Conservation (phyloP, 2,329 filamentous ascomycete species). For the Coniochaeta hoffmannii region DNA sequence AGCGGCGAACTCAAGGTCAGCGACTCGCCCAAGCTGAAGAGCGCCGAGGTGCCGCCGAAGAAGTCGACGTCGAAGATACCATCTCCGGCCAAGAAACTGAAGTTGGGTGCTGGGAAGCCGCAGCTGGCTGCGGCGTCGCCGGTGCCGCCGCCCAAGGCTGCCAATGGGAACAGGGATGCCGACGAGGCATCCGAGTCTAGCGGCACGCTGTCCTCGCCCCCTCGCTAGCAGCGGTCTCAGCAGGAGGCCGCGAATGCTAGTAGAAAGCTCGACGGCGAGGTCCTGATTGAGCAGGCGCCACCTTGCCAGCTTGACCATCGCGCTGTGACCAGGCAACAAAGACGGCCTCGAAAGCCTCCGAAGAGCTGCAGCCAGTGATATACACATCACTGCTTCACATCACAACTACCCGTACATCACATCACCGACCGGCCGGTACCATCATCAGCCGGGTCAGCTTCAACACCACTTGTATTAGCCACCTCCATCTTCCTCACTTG, state of each 20-base stretch:
- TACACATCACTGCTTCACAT: constrained; percentile 1
- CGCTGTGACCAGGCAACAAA: no score
- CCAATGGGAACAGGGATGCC: constrained; percentile 36
- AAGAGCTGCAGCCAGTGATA: neutral
- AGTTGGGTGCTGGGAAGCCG: constrained; percentile 33
- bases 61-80: constrained; percentile 32
- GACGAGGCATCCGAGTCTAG: constrained; percentile 51
- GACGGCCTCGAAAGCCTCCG: neutral
- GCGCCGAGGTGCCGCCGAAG: constrained; percentile 33
- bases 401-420: neutral
- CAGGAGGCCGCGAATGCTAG: no score
- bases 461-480: neutral
- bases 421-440: neutral
- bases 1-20: constrained; percentile 39
- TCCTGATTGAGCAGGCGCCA: no score
- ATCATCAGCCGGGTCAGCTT: neutral
- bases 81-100: constrained; percentile 38
- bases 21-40: constrained; percentile 28
- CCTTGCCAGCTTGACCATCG: no score
- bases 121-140: constrained; percentile 29
- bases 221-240: constrained; percentile 15
- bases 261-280: no score
- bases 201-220: constrained; percentile 48
- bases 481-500: neutral
- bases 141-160: constrained; percentile 37